Evolutionary conservation across 2,329 filamentous ascomycete species (phyloP).

Genomic region (Cladophialophora chaetospira): DNA sequence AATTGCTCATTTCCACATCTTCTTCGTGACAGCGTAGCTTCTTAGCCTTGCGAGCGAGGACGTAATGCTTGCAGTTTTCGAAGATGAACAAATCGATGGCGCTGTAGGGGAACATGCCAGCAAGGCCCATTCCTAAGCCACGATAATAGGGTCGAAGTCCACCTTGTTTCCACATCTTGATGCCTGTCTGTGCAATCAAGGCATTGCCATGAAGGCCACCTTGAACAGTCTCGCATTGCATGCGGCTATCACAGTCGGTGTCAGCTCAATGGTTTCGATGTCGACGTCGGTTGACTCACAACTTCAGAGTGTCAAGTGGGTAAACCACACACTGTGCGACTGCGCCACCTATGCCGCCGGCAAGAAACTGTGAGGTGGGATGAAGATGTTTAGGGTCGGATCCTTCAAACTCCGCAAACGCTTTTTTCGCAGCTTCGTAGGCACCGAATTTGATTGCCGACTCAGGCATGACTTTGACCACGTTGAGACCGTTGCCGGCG

Average conservation of each 20-base stretch:
- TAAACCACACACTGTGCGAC: conserved; percentile 91
- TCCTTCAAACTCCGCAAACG: conserved; percentile 82
- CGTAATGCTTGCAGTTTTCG: conserved; percentile 80
- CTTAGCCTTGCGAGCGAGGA: conserved; percentile 71
- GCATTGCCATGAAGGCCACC: conserved; percentile 81
- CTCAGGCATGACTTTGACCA: conserved; percentile 97
- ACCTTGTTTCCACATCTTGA: conserved; percentile 80
- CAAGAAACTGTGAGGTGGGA: conserved; percentile 83
- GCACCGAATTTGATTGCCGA: conserved; percentile 98
- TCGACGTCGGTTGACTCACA: conserved; percentile 48
- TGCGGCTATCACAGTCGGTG: no score
- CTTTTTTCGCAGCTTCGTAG: conserved; percentile 91
- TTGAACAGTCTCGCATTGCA: conserved; percentile 92
- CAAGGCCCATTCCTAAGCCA: conserved; percentile 86
- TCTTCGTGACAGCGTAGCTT: conserved; percentile 74
- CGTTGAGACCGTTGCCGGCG: conserved; percentile 93
- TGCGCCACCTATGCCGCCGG: conserved; percentile 90
- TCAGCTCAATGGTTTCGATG: not conserved
- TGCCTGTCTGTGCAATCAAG: conserved; percentile 77
- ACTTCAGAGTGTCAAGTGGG: conserved; percentile 71
- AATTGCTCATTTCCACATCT: conserved; percentile 76
- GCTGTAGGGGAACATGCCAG: conserved; percentile 97
- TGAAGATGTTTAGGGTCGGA: conserved; percentile 77
- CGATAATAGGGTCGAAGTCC: conserved; percentile 80
- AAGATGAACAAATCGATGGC: conserved; percentile 96